Conservation (phyloP, 176 grass and related monocot species). For the Zea luxurians region DNA sequence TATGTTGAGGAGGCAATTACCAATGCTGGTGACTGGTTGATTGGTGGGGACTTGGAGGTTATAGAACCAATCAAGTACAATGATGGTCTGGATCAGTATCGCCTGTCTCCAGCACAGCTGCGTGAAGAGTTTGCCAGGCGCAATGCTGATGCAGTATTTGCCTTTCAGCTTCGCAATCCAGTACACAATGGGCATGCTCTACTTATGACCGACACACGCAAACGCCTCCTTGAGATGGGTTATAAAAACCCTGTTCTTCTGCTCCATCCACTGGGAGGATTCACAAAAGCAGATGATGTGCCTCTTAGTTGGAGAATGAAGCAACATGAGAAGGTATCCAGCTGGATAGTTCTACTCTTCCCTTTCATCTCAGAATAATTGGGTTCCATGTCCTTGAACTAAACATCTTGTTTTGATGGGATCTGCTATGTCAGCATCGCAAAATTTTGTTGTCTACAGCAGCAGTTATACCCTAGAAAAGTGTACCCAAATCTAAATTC, state of each 20-base stretch:
- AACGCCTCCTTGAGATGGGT: slow-evolving; percentile 84
- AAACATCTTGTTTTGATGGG: not conserved
- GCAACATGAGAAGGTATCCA: slow-evolving; percentile 91
- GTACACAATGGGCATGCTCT: slow-evolving; percentile 97
- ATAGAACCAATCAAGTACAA: slow-evolving; percentile 97
- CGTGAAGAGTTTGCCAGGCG: slow-evolving; percentile 88
- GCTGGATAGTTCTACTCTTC: not conserved
- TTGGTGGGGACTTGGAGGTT: slow-evolving; percentile 95
- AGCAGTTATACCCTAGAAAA: not conserved
- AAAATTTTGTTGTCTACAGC: not conserved
- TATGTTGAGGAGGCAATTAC: slow-evolving; percentile 83
- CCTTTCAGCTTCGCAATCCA: slow-evolving; percentile 97
- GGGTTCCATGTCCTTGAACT: not conserved
- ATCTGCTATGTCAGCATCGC: not conserved
- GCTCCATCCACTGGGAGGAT: slow-evolving; percentile 92
- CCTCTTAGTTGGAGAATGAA: slow-evolving; percentile 96
- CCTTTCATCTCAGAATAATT: not conserved
- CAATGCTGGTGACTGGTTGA: slow-evolving; percentile 93
- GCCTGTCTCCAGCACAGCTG: slow-evolving; percentile 79
- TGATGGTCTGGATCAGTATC: slow-evolving; percentile 92
- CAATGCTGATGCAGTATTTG: slow-evolving; percentile 95
- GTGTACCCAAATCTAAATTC: not conserved
- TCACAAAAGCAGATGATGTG: slow-evolving; percentile 95
- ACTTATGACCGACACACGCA: slow-evolving; percentile 94
- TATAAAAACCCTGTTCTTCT: slow-evolving; percentile 93